These are phyloP conservation scores for Moesziomyces parantarcticus DNA, from an alignment of 1,284 basidiomycete genomes.

Conservation along the genomic window DNA sequence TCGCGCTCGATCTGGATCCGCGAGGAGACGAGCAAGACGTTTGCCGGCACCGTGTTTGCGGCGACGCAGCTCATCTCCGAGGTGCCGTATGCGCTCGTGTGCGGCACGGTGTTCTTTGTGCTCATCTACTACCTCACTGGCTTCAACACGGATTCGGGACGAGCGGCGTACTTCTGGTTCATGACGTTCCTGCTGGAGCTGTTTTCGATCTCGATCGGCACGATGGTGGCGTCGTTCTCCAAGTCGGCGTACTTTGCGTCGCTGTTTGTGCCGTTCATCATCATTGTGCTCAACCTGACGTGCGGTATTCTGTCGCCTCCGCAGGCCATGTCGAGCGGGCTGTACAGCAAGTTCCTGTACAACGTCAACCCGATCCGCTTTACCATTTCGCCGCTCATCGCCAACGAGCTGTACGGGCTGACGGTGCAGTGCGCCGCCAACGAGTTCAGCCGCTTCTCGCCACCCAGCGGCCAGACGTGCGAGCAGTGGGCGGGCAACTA, in stretches of 20 bases:
- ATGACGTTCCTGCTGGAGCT: slow-evolving; percentile 62
- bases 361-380: slow-evolving; percentile 60
- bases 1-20: slow-evolving; percentile 71
- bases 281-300: slow-evolving; percentile 69
- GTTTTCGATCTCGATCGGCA: slow-evolving; percentile 54
- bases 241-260: slow-evolving; percentile 76
- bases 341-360: slow-evolving; percentile 60
- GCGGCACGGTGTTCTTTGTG: slow-evolving; percentile 47
- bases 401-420: slow-evolving; percentile 82
- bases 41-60: slow-evolving; percentile 66
- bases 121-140: slow-evolving; percentile 73
- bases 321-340: slow-evolving; percentile 40
- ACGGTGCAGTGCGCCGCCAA: slow-evolving; percentile 75
- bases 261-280: slow-evolving; percentile 80
- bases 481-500: slow-evolving; percentile 69
- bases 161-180: slow-evolving; percentile 80
- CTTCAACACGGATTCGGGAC: slow-evolving; percentile 71
- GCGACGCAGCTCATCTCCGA: slow-evolving; percentile 66
- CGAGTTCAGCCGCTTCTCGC: slow-evolving; percentile 75
- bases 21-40: slow-evolving; percentile 61
- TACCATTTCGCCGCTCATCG: slow-evolving; percentile 72
- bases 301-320: slow-evolving; percentile 78
- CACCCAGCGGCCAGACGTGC: slow-evolving; percentile 82
- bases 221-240: slow-evolving; percentile 70
- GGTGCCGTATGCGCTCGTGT: slow-evolving; percentile 78